A percentile compares a stretch with the other conserved stretches of the same genome.
These are phyloP conservation scores for Meredithiella fracta DNA, from an alignment of 2,329 filamentous ascomycete genomes.

Conservation along the genomic window DNA sequence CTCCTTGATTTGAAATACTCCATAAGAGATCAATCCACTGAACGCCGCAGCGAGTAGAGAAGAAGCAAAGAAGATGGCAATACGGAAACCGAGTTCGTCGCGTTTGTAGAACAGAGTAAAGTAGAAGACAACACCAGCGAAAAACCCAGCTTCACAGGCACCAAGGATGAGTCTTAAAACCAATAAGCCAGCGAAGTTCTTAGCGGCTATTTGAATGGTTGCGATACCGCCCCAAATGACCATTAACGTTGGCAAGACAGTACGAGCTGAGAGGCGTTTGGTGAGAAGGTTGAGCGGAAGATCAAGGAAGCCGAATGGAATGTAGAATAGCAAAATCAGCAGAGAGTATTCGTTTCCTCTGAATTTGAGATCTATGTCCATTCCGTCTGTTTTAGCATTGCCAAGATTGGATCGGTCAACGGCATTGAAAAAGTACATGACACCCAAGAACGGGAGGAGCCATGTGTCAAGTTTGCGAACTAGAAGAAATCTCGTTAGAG, in stretches of 20 bases:
- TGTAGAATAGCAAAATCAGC: constrained; percentile 31
- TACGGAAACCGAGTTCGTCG: constrained; percentile 46
- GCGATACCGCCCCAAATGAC: constrained; percentile 32
- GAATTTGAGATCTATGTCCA: constrained; percentile 37
- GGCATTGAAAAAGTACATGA: constrained; percentile 29
- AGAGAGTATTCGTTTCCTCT: constrained; percentile 28
- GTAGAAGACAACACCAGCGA: constrained; percentile 32
- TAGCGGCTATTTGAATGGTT: constrained; percentile 31
- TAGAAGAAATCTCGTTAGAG: background rate
- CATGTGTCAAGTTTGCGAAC: constrained; percentile 10
- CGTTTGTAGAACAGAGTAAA: constrained; percentile 41
- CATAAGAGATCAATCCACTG: constrained; percentile 45
- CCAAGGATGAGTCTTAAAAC: constrained; percentile 32
- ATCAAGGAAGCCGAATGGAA: constrained; percentile 33
- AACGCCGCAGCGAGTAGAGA: constrained; percentile 52
- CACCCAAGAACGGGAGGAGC: constrained; percentile 6
- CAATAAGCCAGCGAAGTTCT: constrained; percentile 31
- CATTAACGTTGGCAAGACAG: constrained; percentile 25
- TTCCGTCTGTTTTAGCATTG: constrained; percentile 29
- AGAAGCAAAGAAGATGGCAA: constrained; percentile 41
- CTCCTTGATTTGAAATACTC: constrained; percentile 41
- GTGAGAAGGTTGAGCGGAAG: constrained; percentile 31
- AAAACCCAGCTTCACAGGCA: constrained; percentile 37
- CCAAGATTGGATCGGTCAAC: constrained; percentile 32
- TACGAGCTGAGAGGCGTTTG: constrained; percentile 24